These are phyloP conservation scores for Candida argentea DNA, from an alignment of 805 yeast species.

Conservation along the genomic window DNA sequence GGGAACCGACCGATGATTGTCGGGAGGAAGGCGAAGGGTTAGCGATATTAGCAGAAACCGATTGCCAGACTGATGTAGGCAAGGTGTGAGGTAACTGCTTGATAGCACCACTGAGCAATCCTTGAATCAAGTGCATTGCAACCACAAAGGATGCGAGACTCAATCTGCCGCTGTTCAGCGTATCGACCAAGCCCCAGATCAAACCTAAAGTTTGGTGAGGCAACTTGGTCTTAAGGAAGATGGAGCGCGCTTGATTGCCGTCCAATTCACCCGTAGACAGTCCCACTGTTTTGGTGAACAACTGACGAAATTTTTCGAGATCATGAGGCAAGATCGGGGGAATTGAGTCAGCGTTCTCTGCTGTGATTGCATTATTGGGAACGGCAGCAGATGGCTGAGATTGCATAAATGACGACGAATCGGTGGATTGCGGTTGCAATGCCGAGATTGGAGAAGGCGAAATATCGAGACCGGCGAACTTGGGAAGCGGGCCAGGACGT, in stretches of 20 bases:
- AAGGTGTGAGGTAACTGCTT: conserved; percentile 41
- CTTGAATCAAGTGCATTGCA: conserved; percentile 93
- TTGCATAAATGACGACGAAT: conserved; percentile 28
- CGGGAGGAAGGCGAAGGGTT: conserved; percentile 9
- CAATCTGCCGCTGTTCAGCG: conserved; percentile 61
- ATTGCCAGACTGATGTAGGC: conserved; percentile 32
- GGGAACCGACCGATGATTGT: conserved; percentile 22
- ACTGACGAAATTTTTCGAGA: conserved; percentile 51
- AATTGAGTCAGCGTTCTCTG: conserved; percentile 24
- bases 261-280: conserved; percentile 47
- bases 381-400: conserved; percentile 28
- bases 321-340: conserved; percentile 47
- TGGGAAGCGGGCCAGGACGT: conserved; percentile 55
- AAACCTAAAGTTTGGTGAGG: conserved; percentile 71
- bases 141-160: conserved; percentile 69
- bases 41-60: conserved; percentile 10
- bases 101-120: conserved; percentile 56
- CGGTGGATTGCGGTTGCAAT: conserved; percentile 28
- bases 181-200: conserved; percentile 85
- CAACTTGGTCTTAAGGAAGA: conserved; percentile 80
- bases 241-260: conserved; percentile 76
- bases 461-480: conserved; percentile 30
- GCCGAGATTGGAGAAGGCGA: conserved; percentile 5
- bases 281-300: conserved; percentile 59
- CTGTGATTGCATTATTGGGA: conserved; percentile 23